phyloP scores from a whole-genome alignment of 257 asterid genomes.

The Scutellaria barbata region DNA sequence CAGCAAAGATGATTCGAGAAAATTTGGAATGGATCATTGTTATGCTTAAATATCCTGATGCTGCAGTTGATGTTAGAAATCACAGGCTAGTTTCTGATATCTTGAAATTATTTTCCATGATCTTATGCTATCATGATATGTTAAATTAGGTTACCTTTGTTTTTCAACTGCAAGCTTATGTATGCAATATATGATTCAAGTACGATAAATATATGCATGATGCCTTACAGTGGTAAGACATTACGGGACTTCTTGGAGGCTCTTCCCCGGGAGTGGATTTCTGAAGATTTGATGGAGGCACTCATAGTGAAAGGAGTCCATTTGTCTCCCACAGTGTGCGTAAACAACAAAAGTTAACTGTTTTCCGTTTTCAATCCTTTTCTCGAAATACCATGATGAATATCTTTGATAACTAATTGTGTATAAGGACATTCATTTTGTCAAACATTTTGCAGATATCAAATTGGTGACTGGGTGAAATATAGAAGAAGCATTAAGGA shows the following conservation, averaged over 20 bases:
- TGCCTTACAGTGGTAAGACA: constrained; percentile 82
- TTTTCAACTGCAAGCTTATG: constrained; percentile 27
- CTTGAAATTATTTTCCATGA: constrained; percentile 29
- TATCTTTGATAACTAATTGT: constrained; percentile 25
- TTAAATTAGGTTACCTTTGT: constrained; percentile 21
- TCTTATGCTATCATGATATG: constrained; percentile 25
- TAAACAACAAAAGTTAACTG: constrained; percentile 19
- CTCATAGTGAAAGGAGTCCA: constrained; percentile 70
- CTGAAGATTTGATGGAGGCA: constrained; percentile 91
- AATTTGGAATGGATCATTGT: constrained; percentile 84
- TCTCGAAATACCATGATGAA: constrained; percentile 25
- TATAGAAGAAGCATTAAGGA: constrained; percentile 70
- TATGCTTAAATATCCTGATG: constrained; percentile 85
- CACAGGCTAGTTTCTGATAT: constrained; percentile 76
- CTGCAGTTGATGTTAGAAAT: constrained; percentile 88
- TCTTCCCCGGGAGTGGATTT: constrained; percentile 98
- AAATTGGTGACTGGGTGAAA: constrained; percentile 94
- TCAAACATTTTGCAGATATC: constrained; percentile 60
- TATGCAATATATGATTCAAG: constrained; percentile 32
- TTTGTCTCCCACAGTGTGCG: constrained; percentile 84
- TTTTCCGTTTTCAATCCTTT: constrained; percentile 1
- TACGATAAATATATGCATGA: constrained; percentile 31
- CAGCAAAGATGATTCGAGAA: constrained; percentile 97
- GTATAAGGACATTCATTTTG: constrained; percentile 18
- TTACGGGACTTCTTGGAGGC: constrained; percentile 88